Evolutionary conservation across 2,329 filamentous ascomycete genomes (phyloP), one percentile per base, ranked within the genome.

Genomic region (Thielaviopsis punctulata): DNA sequence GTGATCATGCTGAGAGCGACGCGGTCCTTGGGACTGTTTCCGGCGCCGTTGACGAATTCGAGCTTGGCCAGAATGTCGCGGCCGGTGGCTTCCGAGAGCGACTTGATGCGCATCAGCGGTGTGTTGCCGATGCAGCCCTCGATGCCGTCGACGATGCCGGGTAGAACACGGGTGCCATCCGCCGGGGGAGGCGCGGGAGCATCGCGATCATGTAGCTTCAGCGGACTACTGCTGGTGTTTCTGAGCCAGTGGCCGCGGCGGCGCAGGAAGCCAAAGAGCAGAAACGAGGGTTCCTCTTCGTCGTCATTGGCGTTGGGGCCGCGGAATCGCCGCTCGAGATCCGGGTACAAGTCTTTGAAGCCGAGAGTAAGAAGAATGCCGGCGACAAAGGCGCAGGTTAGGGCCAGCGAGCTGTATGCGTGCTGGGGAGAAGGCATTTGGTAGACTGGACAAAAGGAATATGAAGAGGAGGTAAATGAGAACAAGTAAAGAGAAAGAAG

Each of bases 31-130:
- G 92, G 89, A 59, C 85, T 92, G 60, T 86, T 86, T 15, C 92
- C 92, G 2, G 89, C 90, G 48, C 89, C 92, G 68, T 98, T 96
- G 52, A 98, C 76, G 62, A 94, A 93, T 75, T 98, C 92, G 48
- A 88, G 88, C 68, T 98, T 98, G 58, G 83, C 92, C 33, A 96
- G 72, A 61, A 98, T 94, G 41, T 80, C 80, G 61, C 92, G 88
- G 19, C 88, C 88, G 3, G 92, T 95, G 18, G 82, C 86, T 46
- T 84, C 80, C 3, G 86, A 93, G 22, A 98, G 75, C 36, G 85
- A 89, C 59, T 80, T 84, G 63, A 98, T 88, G 57, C 79, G 79
- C 60, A 98, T 77, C 23, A 98, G 74, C 1, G 89, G 90, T 13
- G 92, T 98, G 66, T 94, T 85, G 53, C 92, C 92, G 62, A 98